phyloP scores from a whole-genome alignment of 495 filamentous ascomycete genomes.

The Xylaria cubensis region DNA sequence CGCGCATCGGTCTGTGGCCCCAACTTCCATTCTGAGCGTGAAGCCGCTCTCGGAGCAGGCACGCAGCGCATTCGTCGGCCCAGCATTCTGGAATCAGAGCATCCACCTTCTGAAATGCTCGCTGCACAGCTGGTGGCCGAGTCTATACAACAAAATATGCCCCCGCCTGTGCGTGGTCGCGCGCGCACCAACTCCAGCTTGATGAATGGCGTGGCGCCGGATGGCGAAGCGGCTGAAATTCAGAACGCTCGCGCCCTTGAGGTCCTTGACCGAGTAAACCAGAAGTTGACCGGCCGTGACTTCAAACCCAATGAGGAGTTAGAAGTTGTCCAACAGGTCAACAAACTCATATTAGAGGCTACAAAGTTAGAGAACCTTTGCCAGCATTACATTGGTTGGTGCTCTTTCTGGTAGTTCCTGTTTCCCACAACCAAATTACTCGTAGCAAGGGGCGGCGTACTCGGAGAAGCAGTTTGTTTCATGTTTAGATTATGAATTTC shows the following conservation, averaged over 20 bases:
- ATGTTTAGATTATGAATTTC: neutral
- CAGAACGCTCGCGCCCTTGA: slow-evolving; percentile 94
- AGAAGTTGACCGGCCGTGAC: slow-evolving; percentile 84
- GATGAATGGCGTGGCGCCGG: slow-evolving; percentile 45
- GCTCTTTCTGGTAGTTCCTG: slow-evolving; percentile 77
- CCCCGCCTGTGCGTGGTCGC: slow-evolving; percentile 56
- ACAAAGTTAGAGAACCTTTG: slow-evolving; percentile 97
- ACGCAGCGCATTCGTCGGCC: slow-evolving; percentile 60
- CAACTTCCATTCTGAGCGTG: slow-evolving; percentile 79
- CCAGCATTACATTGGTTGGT: slow-evolving; percentile 99
- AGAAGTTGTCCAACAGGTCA: slow-evolving; percentile 85
- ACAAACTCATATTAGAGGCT: slow-evolving; percentile 90
- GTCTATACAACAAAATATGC: slow-evolving; percentile 53
- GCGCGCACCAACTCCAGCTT: slow-evolving; percentile 62
- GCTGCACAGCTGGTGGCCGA: slow-evolving; percentile 48
- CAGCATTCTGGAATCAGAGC: slow-evolving; percentile 73
- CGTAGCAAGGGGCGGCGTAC: neutral
- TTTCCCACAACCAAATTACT: neutral
- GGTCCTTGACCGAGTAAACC: slow-evolving; percentile 88
- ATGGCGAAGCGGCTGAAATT: slow-evolving; percentile 67
- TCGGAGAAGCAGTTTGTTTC: neutral
- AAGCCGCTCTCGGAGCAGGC: slow-evolving; percentile 53
- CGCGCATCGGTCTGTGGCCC: slow-evolving; percentile 79
- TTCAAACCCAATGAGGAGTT: slow-evolving; percentile 79
- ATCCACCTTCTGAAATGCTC: slow-evolving; percentile 57